Evolutionary conservation across 78 protist species (phyloP).

Genomic region (Salpingoeca rosetta): DNA sequence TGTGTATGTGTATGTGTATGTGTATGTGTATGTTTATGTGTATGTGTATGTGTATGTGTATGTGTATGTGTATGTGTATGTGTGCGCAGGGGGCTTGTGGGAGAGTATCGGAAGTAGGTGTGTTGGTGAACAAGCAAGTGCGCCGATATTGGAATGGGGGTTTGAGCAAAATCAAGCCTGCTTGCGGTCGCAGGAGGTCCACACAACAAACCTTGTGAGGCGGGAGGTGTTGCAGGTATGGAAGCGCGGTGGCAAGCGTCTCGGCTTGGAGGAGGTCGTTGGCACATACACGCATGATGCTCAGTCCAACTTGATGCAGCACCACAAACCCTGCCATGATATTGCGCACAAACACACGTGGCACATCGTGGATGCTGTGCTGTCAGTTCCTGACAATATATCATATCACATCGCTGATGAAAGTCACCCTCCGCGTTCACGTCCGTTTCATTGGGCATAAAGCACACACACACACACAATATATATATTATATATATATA

Average conservation of each 20-base stretch:
- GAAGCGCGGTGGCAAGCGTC: neutral
- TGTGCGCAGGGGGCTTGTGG: too few species aligned
- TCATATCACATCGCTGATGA: neutral
- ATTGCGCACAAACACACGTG: neutral
- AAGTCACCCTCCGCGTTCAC: too few species aligned
- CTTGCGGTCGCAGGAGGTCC: neutral
- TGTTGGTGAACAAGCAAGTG: too few species aligned
- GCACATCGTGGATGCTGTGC: neutral
- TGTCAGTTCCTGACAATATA: too few species aligned
- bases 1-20: too few species aligned
- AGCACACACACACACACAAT: too few species aligned
- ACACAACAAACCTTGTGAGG: neutral
- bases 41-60: too few species aligned
- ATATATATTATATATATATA: too few species aligned
- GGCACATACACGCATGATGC: neutral
- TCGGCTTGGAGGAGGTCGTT: neutral
- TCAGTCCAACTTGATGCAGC: neutral
- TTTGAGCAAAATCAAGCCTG: neutral
- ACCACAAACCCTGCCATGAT: neutral
- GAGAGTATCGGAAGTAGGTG: too few species aligned
- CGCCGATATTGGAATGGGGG: neutral
- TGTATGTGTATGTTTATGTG: too few species aligned
- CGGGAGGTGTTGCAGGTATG: neutral
- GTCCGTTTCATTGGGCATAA: too few species aligned
- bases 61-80: neutral